Base-by-base conservation (phyloP, 306 rosid genomes). In the Lathyrus aphaca region DNA sequence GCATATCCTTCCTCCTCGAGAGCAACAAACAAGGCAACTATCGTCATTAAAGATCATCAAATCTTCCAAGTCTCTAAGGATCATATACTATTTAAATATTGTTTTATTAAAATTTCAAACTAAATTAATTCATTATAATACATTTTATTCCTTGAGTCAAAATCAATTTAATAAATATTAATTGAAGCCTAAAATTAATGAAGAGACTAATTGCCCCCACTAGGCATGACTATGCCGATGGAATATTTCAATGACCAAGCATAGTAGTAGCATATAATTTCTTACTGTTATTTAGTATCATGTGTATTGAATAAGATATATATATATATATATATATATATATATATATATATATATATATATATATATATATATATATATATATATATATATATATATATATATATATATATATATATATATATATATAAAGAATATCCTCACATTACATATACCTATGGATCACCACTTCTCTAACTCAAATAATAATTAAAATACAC, bases 161-260 rank as follows among this genome's bases (percentile, higher is more conserved):
- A 4, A 30, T 5, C 5, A 4, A 30, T 30, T 5, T 30, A 23
- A 23, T 23, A 23, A 46, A 46, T 46, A 15, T 50, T 23, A 15
- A 13, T 44, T 2, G 3, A 43, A 44, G n/a, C 43, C 3, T 66
- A 46, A 37, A n/a, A 38, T 37, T 25, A 64, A 35, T 64, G 23
- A 44, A 21, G 69, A 80, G 69, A 64, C 50, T 56, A 35, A 30
- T 30, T 64, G 69, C 55, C 68, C 9, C 79, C 74, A 77, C 75
- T 10, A 7, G 39, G 48, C 38, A 73, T 63, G 67, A 46, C 48
- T 61, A 40, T 45, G 64, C 75, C 45, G 6, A 64, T 8, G 74
- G 54, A 72, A 53, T 72, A 43, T 60, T 66, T 68, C 23, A 10
- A 64, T 54, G 51, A 29, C 13, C 16, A 43, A 9, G 6, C 66